Evolutionary conservation across 192 early-diverging fungal species (phyloP).

Genomic region (Linderina pennispora): DNA sequence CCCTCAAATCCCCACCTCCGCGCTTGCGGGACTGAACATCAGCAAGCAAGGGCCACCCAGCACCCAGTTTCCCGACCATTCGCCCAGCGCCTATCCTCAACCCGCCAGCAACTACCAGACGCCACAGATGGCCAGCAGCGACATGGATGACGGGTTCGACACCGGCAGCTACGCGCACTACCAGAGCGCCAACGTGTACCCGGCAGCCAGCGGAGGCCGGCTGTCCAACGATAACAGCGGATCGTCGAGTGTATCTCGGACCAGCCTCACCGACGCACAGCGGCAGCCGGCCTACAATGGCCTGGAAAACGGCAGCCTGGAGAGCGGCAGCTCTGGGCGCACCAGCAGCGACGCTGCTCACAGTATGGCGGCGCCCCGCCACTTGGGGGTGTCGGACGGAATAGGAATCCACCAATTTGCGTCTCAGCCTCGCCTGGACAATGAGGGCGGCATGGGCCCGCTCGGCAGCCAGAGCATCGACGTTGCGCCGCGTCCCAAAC

Average conservation of each 20-base stretch:
- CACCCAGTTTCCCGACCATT: conserved; percentile 14
- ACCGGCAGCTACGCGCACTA: conserved; percentile 35
- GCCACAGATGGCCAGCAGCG: conserved; percentile 2
- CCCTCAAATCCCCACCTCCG: not conserved
- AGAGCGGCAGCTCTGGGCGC: conserved; percentile 6
- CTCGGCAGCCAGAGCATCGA: too few species aligned
- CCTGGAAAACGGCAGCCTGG: not conserved
- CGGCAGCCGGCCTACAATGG: not conserved
- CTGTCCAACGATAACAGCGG: conserved; percentile 1
- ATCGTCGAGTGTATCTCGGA: too few species aligned
- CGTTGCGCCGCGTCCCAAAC: conserved; percentile 21
- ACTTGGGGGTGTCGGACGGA: too few species aligned
- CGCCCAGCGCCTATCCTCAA: conserved; percentile 31
- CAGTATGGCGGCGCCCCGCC: too few species aligned
- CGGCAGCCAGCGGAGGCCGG: conserved; percentile 1
- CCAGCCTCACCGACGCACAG: too few species aligned
- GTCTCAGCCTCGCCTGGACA: conserved; percentile 30
- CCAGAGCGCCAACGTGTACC: conserved; percentile 14
- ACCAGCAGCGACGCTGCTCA: conserved; percentile 4
- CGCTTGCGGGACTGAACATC: not conserved
- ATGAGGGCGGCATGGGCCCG: conserved; percentile 6
- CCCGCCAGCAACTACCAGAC: conserved; percentile 6
- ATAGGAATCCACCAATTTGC: conserved; percentile 39
- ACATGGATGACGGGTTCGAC: conserved; percentile 39
- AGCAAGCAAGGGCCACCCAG: too few species aligned